A percentile compares a stretch with the other conserved stretches of the same genome.
These are phyloP conservation scores for Entophlyctis luteolus DNA, from an alignment of 192 early-diverging fungal species.

Conservation along the genomic window DNA sequence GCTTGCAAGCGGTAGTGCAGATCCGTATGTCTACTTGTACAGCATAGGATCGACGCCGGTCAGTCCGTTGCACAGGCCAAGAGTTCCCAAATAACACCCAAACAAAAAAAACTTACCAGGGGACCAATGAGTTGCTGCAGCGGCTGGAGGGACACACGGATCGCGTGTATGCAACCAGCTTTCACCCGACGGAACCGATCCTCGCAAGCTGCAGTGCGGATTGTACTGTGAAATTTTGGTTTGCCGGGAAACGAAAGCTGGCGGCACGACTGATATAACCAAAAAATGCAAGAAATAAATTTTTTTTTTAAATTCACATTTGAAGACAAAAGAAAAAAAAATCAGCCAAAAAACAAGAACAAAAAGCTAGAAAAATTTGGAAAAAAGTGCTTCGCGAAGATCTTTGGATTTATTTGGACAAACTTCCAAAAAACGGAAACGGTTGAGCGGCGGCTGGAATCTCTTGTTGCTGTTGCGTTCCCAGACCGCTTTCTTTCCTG, in stretches of 20 bases:
- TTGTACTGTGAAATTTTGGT: slow-evolving; percentile 75
- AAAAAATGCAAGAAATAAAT: too few species aligned
- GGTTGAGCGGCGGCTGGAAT: too few species aligned
- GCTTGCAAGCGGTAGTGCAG: slow-evolving; percentile 76
- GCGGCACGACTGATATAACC: too few species aligned
- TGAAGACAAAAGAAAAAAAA: too few species aligned
- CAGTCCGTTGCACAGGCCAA: neutral
- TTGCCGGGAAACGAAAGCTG: slow-evolving; percentile 31
- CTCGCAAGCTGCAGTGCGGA: slow-evolving; percentile 82
- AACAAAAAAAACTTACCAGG: neutral
- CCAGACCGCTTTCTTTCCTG: too few species aligned
- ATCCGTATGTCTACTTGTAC: slow-evolving; percentile 78
- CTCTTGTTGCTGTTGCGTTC: too few species aligned
- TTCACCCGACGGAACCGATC: slow-evolving; percentile 82
- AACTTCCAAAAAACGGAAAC: too few species aligned
- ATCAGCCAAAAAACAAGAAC: too few species aligned
- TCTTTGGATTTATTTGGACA: too few species aligned
- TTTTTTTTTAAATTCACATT: too few species aligned
- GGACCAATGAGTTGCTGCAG: slow-evolving; percentile 53
- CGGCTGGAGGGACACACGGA: slow-evolving; percentile 89
- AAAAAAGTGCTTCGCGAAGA: too few species aligned
- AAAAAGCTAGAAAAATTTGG: too few species aligned
- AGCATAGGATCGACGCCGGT: slow-evolving; percentile 42
- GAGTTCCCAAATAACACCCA: neutral
- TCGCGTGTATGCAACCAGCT: slow-evolving; percentile 85